These are phyloP conservation scores for Tylopilus plumbeoviolaceoides DNA, from an alignment of 768 basidiomycete genomes.

Conservation along the genomic window DNA sequence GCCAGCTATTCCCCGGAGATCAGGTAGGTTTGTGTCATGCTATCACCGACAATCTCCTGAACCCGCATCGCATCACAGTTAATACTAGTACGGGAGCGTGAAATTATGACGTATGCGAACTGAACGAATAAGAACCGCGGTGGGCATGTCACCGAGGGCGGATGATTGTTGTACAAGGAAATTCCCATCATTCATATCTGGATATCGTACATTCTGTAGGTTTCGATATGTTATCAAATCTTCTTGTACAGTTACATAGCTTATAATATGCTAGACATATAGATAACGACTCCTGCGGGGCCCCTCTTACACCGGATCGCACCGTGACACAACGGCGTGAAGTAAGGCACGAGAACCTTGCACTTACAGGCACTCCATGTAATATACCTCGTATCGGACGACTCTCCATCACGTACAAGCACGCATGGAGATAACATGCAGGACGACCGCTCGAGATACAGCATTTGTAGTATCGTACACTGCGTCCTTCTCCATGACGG, in stretches of 20 bases:
- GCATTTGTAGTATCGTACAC: not conserved
- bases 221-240: not conserved
- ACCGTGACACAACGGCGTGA: too few species aligned
- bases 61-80: not conserved
- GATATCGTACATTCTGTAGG: not conserved
- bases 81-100: not conserved
- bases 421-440: too few species aligned
- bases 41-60: not conserved
- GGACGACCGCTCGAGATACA: too few species aligned
- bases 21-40: conserved; percentile 4
- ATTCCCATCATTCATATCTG: not conserved
- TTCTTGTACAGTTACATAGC: too few species aligned
- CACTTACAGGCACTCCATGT: too few species aligned
- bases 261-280: not conserved
- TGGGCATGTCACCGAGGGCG: too few species aligned
- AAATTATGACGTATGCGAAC: not conserved
- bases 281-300: not conserved
- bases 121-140: not conserved
- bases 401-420: too few species aligned
- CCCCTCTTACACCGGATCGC: not conserved
- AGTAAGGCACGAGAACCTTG: not conserved
- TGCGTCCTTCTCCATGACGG: not conserved
- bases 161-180: not conserved
- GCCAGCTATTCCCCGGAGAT: conserved; percentile 8
- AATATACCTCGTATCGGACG: too few species aligned